phyloP scores from a whole-genome alignment of 164 flowering plant species.

The Aristolochia californica region DNA sequence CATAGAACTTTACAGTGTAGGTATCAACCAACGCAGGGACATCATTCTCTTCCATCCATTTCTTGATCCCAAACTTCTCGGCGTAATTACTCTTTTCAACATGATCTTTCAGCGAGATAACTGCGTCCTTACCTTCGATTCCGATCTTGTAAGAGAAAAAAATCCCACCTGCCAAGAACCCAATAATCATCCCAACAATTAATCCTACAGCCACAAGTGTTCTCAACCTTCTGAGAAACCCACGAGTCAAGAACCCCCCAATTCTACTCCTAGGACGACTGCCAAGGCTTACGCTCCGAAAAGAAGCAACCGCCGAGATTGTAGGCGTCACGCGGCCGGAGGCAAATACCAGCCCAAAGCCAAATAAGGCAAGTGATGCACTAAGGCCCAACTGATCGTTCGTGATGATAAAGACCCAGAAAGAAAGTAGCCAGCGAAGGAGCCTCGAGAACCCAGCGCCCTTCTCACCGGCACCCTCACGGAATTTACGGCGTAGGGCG shows the following conservation, averaged over 20 bases:
- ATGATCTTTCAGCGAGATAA: slow-evolving; percentile 65
- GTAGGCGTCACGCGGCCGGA: slow-evolving; percentile 45
- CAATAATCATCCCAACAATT: slow-evolving; percentile 69
- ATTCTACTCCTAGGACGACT: slow-evolving; percentile 36
- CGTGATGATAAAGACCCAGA: slow-evolving; percentile 58
- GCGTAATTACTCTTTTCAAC: slow-evolving; percentile 76
- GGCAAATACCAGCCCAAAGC: slow-evolving; percentile 41
- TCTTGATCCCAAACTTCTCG: slow-evolving; percentile 69
- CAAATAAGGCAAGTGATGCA: slow-evolving; percentile 45
- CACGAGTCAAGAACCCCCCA: slow-evolving; percentile 52
- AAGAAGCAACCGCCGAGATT: slow-evolving; percentile 47
- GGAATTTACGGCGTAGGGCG: slow-evolving; percentile 27
- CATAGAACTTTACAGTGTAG: slow-evolving; percentile 58
- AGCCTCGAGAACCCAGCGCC: slow-evolving; percentile 55
- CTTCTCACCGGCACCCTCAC: slow-evolving; percentile 2
- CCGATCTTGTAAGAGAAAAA: slow-evolving; percentile 92
- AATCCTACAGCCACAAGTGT: slow-evolving; percentile 79
- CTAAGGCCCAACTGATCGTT: slow-evolving; percentile 60
- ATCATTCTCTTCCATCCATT: slow-evolving; percentile 96
- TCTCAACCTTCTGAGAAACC: slow-evolving; percentile 56
- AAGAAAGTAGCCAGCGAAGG: slow-evolving; percentile 65
- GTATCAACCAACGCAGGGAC: slow-evolving; percentile 73
- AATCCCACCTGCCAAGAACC: slow-evolving; percentile 44
- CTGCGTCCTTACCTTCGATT: slow-evolving; percentile 87
- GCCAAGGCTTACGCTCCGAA: slow-evolving; percentile 24